Conservation (phyloP, 441 rosid species). For the Adansonia madagascariensis region DNA sequence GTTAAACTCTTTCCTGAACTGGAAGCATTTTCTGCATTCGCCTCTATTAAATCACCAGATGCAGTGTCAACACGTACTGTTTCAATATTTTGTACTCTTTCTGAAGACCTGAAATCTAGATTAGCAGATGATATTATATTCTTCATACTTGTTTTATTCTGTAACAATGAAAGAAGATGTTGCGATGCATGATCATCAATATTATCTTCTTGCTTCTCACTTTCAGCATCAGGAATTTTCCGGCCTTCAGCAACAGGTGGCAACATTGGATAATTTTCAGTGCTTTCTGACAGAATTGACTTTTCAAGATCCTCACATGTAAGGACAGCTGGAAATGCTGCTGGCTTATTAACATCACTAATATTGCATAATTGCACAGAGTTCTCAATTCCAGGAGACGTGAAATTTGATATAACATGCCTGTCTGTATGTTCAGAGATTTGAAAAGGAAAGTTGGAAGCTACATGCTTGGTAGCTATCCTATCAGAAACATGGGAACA, state of each 20-base stretch:
- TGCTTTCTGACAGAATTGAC: conserved; percentile 75
- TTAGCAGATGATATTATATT: conserved; percentile 36
- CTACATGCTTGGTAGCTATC: conserved; percentile 38
- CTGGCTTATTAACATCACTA: conserved; percentile 41
- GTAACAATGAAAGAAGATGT: conserved; percentile 86
- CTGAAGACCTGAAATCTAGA: conserved; percentile 40
- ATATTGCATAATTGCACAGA: conserved; percentile 36
- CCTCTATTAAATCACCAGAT: conserved; percentile 37
- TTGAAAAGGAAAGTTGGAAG: conserved; percentile 45
- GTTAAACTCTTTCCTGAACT: conserved; percentile 62
- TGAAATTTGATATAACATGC: conserved; percentile 35
- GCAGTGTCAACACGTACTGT: conserved; percentile 29
- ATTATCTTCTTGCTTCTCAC: conserved; percentile 51
- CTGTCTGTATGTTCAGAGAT: conserved; percentile 42
- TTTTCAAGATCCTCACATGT: conserved; percentile 99
- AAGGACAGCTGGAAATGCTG: conserved; percentile 68
- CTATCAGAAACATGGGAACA: conserved; percentile 52
- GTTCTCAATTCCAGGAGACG: conserved; percentile 34
- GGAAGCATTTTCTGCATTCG: conserved; percentile 39
- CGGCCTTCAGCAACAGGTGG: conserved; percentile 40
- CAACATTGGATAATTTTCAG: conserved; percentile 46
- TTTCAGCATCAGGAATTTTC: conserved; percentile 42
- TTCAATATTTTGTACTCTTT: conserved; percentile 37
- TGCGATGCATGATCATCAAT: conserved; percentile 75
- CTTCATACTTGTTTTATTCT: conserved; percentile 53